A percentile compares a stretch with the other conserved stretches of the same genome.
phyloP scores from a whole-genome alignment of 1,139 yeast species.

The Spathaspora sp. region DNA sequence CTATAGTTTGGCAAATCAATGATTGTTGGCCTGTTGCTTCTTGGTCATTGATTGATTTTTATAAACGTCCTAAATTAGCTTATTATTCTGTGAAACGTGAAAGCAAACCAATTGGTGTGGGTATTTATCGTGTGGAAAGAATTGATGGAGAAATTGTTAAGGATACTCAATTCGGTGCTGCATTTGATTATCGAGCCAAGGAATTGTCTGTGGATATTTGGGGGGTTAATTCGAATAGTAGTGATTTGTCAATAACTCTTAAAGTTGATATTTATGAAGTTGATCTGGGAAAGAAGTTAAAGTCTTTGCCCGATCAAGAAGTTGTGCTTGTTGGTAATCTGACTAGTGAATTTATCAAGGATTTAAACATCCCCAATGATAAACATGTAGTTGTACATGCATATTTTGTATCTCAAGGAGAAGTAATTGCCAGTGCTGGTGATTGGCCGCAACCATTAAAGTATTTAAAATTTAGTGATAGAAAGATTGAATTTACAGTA shows the following conservation, averaged over 20 bases:
- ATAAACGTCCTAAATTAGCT: constrained; percentile 40
- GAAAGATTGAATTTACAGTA: constrained; percentile 15
- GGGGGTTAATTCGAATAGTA: constrained; percentile 37
- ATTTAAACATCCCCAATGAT: constrained; percentile 16
- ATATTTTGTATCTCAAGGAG: constrained; percentile 16
- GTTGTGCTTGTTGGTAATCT: constrained; percentile 29
- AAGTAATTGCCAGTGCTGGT: constrained; percentile 30
- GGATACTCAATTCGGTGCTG: constrained; percentile 13
- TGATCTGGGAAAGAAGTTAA: constrained; percentile 26
- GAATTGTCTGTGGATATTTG: constrained; percentile 36
- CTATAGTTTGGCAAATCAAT: constrained; percentile 51
- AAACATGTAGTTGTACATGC: constrained; percentile 22
- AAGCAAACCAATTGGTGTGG: constrained; percentile 31
- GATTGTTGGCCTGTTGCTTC: constrained; percentile 54
- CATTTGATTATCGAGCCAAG: constrained; percentile 22
- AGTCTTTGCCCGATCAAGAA: constrained; percentile 12
- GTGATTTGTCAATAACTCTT: constrained; percentile 21
- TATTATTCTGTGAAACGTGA: constrained; percentile 49
- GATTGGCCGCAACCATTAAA: constrained; percentile 61
- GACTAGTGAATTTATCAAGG: constrained; percentile 30
- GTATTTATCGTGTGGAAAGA: constrained; percentile 30
- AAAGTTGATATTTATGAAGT: constrained; percentile 30
- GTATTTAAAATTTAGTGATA: constrained; percentile 30
- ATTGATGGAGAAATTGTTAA: constrained; percentile 14
- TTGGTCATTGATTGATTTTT: constrained; percentile 47